Evolutionary conservation across 805 yeast species (phyloP).

Genomic region (Naumovozyma castellii): DNA sequence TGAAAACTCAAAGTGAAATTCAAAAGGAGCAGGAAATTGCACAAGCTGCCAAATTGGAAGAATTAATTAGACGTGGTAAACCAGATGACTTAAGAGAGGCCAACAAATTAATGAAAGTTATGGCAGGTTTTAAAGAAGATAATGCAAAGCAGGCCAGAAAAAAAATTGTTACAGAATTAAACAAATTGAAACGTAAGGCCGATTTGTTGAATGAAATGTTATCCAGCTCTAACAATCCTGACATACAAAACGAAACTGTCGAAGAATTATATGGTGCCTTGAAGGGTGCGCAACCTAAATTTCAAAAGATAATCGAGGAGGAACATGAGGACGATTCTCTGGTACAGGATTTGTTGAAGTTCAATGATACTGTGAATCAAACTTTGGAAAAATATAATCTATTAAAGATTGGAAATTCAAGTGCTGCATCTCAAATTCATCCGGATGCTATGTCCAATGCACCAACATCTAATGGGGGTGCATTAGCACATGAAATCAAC

Average conservation of each 20-base stretch:
- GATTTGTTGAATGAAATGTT: conserved; percentile 86
- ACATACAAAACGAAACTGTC: conserved; percentile 50
- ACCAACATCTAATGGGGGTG: conserved; percentile 27
- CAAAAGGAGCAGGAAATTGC: conserved; percentile 89
- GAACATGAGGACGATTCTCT: conserved; percentile 62
- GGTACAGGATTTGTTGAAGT: conserved; percentile 51
- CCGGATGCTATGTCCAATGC: conserved; percentile 32
- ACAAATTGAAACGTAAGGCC: conserved; percentile 73
- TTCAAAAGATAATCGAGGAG: conserved; percentile 74
- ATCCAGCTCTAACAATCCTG: conserved; percentile 35
- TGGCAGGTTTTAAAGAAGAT: conserved; percentile 95
- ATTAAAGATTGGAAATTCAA: conserved; percentile 48
- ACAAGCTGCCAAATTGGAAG: conserved; percentile 91
- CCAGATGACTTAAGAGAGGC: conserved; percentile 96
- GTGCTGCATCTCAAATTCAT: conserved; percentile 41
- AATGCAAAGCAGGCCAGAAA: conserved; percentile 54
- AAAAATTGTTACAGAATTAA: conserved; percentile 73
- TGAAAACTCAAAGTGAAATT: conserved; percentile 81
- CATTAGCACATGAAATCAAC: conserved; percentile 38
- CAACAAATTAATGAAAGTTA: conserved; percentile 89
- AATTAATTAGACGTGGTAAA: conserved; percentile 86
- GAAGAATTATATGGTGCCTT: conserved; percentile 69
- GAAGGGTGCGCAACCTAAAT: conserved; percentile 77
- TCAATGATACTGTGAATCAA: conserved; percentile 69
- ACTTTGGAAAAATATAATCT: conserved; percentile 58